These are phyloP conservation scores for Fusarium haematococcum DNA, from an alignment of 2,329 filamentous ascomycete genomes.

Conservation along the genomic window DNA sequence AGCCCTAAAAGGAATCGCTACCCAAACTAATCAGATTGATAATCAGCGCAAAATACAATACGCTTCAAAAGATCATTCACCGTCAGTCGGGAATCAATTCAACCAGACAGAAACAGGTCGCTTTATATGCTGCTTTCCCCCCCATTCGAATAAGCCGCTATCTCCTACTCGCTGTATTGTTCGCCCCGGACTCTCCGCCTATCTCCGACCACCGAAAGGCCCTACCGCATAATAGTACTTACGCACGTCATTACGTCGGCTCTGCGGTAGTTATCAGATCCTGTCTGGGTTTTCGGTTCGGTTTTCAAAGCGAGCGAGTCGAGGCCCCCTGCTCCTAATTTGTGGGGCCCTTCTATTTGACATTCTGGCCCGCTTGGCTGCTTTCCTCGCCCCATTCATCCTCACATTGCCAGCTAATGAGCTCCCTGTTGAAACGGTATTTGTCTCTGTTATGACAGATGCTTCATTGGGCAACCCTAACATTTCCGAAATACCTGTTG, in stretches of 20 bases:
- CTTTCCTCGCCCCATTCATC: background rate
- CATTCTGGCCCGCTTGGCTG: background rate
- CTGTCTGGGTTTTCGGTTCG: background rate
- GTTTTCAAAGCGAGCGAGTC: background rate
- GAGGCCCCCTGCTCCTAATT: constrained; percentile 1
- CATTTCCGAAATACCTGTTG: constrained; percentile 11
- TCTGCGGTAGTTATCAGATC: constrained; percentile 26
- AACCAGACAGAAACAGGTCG: background rate
- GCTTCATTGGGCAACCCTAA: background rate
- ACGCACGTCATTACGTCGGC: constrained; percentile 26
- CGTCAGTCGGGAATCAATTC: background rate
- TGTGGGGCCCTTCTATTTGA: background rate
- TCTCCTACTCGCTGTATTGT: constrained; percentile 29
- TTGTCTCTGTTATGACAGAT: background rate
- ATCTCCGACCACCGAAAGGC: constrained; percentile 31
- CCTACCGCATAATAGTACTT: background rate
- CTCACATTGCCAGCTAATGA: background rate
- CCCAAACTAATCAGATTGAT: background rate
- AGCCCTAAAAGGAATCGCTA: constrained; percentile 6
- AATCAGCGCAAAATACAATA: background rate
- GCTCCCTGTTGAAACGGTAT: background rate
- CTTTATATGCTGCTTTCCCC: constrained; percentile 6
- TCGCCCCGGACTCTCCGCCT: constrained; percentile 13
- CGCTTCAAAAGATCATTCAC: background rate
- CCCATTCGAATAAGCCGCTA: constrained; percentile 17